Evolutionary conservation across 495 filamentous ascomycete species (phyloP), one percentile per base, ranked within the genome.

Genomic region (Hypoxylon rickii): DNA sequence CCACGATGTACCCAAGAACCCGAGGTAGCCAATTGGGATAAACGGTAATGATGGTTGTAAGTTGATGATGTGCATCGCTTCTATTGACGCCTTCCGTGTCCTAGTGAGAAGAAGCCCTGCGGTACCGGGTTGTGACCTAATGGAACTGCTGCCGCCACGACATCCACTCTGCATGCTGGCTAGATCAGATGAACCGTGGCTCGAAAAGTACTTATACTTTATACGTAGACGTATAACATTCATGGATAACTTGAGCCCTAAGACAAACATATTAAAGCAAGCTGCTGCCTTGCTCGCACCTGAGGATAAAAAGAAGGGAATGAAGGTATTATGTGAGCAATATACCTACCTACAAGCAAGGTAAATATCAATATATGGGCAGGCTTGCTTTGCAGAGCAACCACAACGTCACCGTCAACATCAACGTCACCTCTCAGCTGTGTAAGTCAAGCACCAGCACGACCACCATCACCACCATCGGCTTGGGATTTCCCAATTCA

Each of bases 181-280:
- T 47, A 63, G 59, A 63, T 63, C 59, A 63, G 59, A 63, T 63
- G 59, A 58, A 57, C 59, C 59, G 48, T 49, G 52, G 48, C 49
- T 47, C 52, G 44, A 43, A 34, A 38, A 6, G 17, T 7, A 24
- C 4, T 19, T 18, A 26, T n/a, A n/a, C n/a, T n/a, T n/a, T n/a
- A n/a, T n/a, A n/a, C n/a, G n/a, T n/a, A n/a, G n/a, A n/a, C n/a
- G n/a, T n/a, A n/a, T n/a, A n/a, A n/a, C n/a, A n/a, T n/a, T n/a
- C n/a, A n/a, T n/a, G n/a, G n/a, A n/a, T n/a, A n/a, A n/a, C n/a
- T n/a, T n/a, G n/a, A n/a, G n/a, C n/a, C 19, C 51, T 13, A 55
- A 44, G 51, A 46, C 50, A 51, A 55, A 49, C 48, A 63, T 57
- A 63, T 63, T 57, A 63, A 63, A 57, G 52, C 36, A 47, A 44